These are phyloP conservation scores for Botryotinia convoluta DNA, from an alignment of 2,329 filamentous ascomycete genomes.

Conservation along the genomic window DNA sequence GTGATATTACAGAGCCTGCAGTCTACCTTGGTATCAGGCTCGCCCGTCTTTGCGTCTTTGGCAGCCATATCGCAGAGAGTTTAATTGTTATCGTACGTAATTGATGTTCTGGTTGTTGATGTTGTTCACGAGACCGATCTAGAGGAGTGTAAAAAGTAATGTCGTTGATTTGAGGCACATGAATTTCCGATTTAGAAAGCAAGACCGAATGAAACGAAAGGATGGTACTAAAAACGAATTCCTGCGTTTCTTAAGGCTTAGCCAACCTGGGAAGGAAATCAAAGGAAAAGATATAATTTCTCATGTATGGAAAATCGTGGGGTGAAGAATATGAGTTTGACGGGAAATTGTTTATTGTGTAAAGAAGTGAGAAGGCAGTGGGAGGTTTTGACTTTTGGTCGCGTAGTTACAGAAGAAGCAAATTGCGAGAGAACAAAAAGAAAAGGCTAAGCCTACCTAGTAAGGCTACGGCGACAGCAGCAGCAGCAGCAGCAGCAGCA, in stretches of 20 bases:
- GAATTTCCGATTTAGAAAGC: no score
- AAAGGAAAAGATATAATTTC: background rate
- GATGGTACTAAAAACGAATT: background rate
- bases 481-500: background rate
- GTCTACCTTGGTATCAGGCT: background rate
- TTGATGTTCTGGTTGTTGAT: background rate
- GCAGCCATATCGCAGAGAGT: background rate
- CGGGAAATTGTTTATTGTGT: no score
- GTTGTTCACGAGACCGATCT: no score
- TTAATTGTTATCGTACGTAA: no score
- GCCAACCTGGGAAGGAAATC: background rate
- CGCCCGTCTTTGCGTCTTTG: background rate
- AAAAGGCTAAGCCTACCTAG: no score
- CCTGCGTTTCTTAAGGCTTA: no score
- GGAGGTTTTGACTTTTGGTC: background rate
- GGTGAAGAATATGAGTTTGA: background rate
- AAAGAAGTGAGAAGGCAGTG: background rate
- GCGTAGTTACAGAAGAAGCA: background rate
- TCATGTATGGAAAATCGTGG: background rate
- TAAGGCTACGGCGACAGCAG: background rate
- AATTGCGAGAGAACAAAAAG: background rate
- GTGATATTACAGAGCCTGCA: conserved; percentile 11
- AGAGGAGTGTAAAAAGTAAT: background rate
- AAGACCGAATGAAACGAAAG: background rate
- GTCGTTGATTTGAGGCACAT: background rate